Base-by-base conservation (phyloP, 192 early-diverging fungal species). In the Coemansia sp. region DNA sequence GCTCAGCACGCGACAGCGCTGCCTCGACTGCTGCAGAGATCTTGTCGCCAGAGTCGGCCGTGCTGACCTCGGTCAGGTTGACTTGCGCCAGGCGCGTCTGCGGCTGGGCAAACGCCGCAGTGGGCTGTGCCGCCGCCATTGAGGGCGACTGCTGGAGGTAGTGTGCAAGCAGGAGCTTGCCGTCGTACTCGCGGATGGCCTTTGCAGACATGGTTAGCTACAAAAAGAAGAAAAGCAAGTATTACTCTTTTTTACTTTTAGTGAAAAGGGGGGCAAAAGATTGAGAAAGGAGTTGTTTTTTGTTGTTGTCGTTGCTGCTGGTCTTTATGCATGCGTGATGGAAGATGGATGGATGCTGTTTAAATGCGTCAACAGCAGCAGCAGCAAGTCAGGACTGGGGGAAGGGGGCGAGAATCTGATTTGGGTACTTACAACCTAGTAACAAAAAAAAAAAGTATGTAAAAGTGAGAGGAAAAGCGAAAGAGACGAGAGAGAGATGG, bases 121-220 rank as follows among this genome's bases (percentile, higher is more conserved):
- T 54, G 0, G 84, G 70, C 38, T 83, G 66, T 24, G 84, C 76
- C 36, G 72, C 64, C 22, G 86, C 79, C 42, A 88, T 80, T 27
- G 86, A 78, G 29, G 88, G 94, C 57, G 90, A 89, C 69, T 86
- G 86, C 59, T 86, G 90, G 29, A 99, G 88, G 84, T 90, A 94
- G 83, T 97, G 86, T 60, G 92, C 89, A 62, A 99, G 89, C 73
- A 99, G 86, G 54, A 94, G 91, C 88, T 99, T 99, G 73, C 97
- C 97, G 78, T 99, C 96, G 84, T 91, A 99, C 86, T 99, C 96
- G 69, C 94, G 93, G 69, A 98, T 92, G 57, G 96, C 91, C 79
- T 96, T 95, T 58, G 93, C 93, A 43, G 91, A 92, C 91, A 94
- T 93, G 56, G 36, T 60, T 41, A 25, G 4, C 6, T 25, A 40